Percentiles rank a stretch among this genome's conserved stretches.
phyloP scores from a whole-genome alignment of 2,329 filamentous ascomycete species.

The Alternaria conjuncta region DNA sequence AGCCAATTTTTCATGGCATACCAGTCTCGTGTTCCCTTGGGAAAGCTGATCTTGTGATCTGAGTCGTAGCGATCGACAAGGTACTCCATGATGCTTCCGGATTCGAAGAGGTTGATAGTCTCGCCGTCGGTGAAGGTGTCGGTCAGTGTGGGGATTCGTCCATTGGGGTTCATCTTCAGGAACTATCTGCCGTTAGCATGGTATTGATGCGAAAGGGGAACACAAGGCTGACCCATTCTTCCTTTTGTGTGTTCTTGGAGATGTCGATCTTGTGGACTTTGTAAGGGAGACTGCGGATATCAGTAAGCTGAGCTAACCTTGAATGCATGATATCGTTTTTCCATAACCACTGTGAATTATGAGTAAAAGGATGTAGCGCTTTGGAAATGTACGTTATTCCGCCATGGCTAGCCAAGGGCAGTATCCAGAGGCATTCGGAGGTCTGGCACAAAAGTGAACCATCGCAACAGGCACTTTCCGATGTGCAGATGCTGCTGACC shows the following conservation, averaged over 20 bases:
- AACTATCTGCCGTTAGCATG: slow-evolving; percentile 58
- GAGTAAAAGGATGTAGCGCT: neutral
- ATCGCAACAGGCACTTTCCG: neutral
- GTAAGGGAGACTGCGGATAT: slow-evolving; percentile 67
- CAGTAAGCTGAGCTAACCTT: neutral
- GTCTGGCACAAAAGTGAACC: neutral
- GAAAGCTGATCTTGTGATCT: slow-evolving; percentile 83
- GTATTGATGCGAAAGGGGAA: neutral
- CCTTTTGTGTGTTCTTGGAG: slow-evolving; percentile 77
- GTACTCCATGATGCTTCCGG: slow-evolving; percentile 83
- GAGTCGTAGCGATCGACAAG: slow-evolving; percentile 81
- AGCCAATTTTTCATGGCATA: slow-evolving; percentile 81
- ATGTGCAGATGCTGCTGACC: neutral
- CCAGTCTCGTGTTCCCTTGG: slow-evolving; percentile 72
- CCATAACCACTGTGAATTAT: neutral
- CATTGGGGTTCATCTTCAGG: slow-evolving; percentile 90
- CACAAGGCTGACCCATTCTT: slow-evolving; percentile 61
- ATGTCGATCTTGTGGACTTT: slow-evolving; percentile 76
- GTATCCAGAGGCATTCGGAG: neutral
- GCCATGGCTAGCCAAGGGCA: neutral
- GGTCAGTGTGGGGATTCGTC: slow-evolving; percentile 85
- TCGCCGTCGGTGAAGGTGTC: slow-evolving; percentile 76
- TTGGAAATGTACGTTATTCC: too few relatives aligned
- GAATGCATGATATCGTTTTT: neutral
- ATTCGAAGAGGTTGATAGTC: slow-evolving; percentile 80